phyloP scores from a whole-genome alignment of 139 green algal genomes.

The Coccomyxa sp. region DNA sequence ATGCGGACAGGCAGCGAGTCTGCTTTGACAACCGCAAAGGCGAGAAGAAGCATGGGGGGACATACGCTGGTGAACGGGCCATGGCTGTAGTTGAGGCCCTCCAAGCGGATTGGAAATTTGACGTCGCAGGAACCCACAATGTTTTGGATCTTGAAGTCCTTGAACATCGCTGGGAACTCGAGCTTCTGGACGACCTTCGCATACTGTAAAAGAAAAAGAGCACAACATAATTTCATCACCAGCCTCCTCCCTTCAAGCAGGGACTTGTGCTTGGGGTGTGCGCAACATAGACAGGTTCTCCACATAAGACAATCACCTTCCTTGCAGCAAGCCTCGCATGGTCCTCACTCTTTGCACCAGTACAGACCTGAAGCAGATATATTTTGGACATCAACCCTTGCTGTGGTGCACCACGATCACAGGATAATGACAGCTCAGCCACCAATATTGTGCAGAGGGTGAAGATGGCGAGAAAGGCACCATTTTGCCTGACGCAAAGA shows the following conservation, averaged over 20 bases:
- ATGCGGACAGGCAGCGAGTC: neutral
- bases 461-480: conserved; percentile 38
- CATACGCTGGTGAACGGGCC: conserved; percentile 72
- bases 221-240: neutral
- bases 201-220: conserved; percentile 63
- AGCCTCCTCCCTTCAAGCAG: neutral
- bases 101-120: conserved; percentile 95
- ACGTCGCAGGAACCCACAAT: conserved; percentile 98
- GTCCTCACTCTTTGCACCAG: conserved; percentile 87
- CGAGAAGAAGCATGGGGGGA: neutral
- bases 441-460: neutral
- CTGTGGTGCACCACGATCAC: no score
- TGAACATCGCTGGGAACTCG: conserved; percentile 76
- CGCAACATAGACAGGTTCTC: neutral
- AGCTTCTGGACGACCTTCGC: conserved; percentile 93
- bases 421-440: no score
- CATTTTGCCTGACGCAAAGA: conserved; percentile 98
- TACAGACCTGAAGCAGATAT: conserved; percentile 56
- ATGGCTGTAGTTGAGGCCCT: conserved; percentile 86
- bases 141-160: conserved; percentile 99
- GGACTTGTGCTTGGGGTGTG: neutral
- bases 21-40: no score
- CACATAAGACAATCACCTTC: conserved; percentile 42
- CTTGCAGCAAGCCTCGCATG: conserved; percentile 56
- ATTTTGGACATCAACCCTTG: neutral